phyloP scores from a whole-genome alignment of 1,139 yeast genomes.

The Waltiozyma sp. region DNA sequence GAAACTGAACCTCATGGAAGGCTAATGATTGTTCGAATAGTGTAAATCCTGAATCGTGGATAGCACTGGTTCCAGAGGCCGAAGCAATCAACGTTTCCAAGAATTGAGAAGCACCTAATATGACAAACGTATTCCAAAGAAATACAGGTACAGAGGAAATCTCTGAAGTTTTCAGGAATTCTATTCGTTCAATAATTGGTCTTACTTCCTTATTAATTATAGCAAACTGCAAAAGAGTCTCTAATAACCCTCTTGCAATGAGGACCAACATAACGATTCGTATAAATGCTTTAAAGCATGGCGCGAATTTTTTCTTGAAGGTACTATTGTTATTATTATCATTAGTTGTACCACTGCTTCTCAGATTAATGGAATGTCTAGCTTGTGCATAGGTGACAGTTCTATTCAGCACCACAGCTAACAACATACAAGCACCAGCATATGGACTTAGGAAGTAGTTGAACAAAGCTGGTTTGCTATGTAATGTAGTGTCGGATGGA shows the following conservation, averaged over 20 bases:
- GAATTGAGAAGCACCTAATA: slow-evolving; percentile 53
- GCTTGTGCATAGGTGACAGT: slow-evolving; percentile 59
- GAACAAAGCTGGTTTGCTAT: slow-evolving; percentile 4
- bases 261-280: neutral
- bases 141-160: slow-evolving; percentile 30
- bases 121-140: slow-evolving; percentile 53
- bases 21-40: slow-evolving; percentile 66
- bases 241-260: neutral
- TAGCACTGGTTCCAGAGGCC: slow-evolving; percentile 46
- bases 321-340: neutral
- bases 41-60: slow-evolving; percentile 59
- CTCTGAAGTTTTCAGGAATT: neutral
- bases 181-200: neutral
- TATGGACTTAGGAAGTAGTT: slow-evolving; percentile 36
- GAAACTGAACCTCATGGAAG: slow-evolving; percentile 57
- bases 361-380: slow-evolving; percentile 17
- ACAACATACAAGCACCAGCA: slow-evolving; percentile 44
- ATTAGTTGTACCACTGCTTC: too few species aligned
- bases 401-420: slow-evolving; percentile 56
- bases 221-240: neutral
- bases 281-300: neutral
- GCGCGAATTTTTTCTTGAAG: neutral
- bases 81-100: slow-evolving; percentile 62
- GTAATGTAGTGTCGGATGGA: too few species aligned
- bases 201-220: neutral